Evolutionary conservation across 2,329 filamentous ascomycete genomes (phyloP).

Genomic region (Aspergillus glaucus): DNA sequence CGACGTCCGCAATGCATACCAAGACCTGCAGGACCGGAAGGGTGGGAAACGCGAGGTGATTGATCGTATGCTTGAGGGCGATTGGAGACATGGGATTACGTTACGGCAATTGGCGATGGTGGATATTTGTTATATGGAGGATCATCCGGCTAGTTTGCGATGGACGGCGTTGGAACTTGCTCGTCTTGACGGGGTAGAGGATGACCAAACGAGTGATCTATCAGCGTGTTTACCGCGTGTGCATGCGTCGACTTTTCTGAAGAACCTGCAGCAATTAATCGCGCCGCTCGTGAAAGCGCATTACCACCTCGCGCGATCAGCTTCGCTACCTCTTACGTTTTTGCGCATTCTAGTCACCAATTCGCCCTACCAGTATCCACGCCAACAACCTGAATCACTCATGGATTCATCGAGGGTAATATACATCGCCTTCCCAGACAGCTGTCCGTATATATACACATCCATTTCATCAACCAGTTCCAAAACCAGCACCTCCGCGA

Average conservation of each 20-base stretch:
- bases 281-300: conserved; percentile 76
- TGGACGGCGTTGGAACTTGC: conserved; percentile 50
- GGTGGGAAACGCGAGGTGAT: conserved; percentile 50
- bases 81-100: conserved; percentile 51
- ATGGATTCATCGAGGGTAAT: conserved; percentile 64
- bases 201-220: conserved; percentile 23
- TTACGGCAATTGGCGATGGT: conserved; percentile 51
- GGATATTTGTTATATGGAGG: conserved; percentile 49
- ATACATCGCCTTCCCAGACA: conserved; percentile 76
- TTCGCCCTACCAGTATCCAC: conserved; percentile 64
- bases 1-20: conserved; percentile 61
- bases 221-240: conserved; percentile 57
- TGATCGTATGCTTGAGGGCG: conserved; percentile 51
- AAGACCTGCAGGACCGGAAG: conserved; percentile 51
- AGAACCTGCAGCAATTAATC: conserved; percentile 66
- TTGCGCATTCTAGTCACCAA: conserved; percentile 75
- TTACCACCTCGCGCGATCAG: conserved; percentile 70
- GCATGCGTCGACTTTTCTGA: conserved; percentile 73
- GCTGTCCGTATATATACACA: conserved; percentile 67
- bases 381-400: conserved; percentile 30
- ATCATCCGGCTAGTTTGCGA: conserved; percentile 45
- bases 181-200: conserved; percentile 16
- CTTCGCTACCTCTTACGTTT: conserved; percentile 58
- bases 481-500: conserved; percentile 28
- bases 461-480: conserved; percentile 43